Evolutionary conservation across 441 rosid species (phyloP), one percentile per base, ranked within the genome.

Genomic region (Gossypium gossypioides): DNA sequence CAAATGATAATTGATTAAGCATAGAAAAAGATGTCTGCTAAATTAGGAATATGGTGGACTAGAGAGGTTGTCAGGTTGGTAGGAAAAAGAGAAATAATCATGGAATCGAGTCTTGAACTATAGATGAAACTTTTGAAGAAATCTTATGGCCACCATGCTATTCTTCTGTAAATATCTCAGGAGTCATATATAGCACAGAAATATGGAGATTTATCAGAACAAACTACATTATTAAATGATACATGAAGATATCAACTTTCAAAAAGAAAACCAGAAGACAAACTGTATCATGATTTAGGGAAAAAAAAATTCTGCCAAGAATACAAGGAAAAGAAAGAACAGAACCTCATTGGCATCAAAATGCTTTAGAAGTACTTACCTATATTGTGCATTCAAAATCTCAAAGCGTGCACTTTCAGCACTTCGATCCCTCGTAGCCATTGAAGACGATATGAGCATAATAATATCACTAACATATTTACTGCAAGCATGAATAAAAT

Each of bases 341-440:
- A 62, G 55, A 62, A 3, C 32, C 50, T 4, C 24, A 67, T 18
- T 1, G 4, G 57, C 18, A 72, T 3, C 66, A 19, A 19, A 57
- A 52, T 21, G 24, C 60, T 64, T 19, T 24, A 69, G 25, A 69
- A 73, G 51, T 59, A 9, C 25, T 73, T 85, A 89, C 99, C 99
- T 90, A 76, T 88, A 79, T 32, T 93, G 84, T 46, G 92, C 86
- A 84, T 69, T 86, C 87, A 96, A 84, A 76, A 96, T 72, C 83
- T 96, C 99, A 68, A 96, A 96, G 13, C 92, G 92, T 58, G 97
- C 99, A 82, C 90, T 89, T 85, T 96, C 99, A 76, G 96, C 84
- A 82, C 97, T 86, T 80, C 98, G 89, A 68, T 91, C 97, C 32
- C 98, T 84, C 75, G 83, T 80, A 27, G 97, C 90, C 94, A 96